phyloP scores from a whole-genome alignment of 2,329 filamentous ascomycete genomes.

The Nemania abortiva region DNA sequence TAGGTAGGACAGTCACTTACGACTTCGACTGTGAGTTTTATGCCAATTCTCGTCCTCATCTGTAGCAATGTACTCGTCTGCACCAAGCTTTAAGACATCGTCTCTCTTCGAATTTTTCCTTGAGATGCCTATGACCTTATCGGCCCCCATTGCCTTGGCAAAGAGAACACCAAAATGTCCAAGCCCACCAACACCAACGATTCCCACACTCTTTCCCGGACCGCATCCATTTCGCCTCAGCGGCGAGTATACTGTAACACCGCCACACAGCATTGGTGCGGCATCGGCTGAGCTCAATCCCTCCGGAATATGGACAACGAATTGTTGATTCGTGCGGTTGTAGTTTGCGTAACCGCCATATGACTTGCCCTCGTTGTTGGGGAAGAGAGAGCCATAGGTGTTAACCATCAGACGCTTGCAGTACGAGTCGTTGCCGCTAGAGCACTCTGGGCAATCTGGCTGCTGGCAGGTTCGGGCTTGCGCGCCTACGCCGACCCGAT shows the following conservation, averaged over 20 bases:
- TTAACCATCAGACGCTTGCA: constrained; percentile 56
- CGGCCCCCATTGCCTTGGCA: constrained; percentile 74
- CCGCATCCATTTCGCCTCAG: constrained; percentile 73
- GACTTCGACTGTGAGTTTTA: constrained; percentile 60
- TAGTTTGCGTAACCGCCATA: constrained; percentile 66
- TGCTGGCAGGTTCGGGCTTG: constrained; percentile 67
- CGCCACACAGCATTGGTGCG: constrained; percentile 77
- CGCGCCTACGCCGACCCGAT: constrained; percentile 63
- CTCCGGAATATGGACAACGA: constrained; percentile 62
- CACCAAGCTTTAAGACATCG: constrained; percentile 69
- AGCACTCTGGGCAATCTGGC: constrained; percentile 58
- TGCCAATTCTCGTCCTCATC: constrained; percentile 67
- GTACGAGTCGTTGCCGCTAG: constrained; percentile 57
- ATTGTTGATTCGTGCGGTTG: constrained; percentile 56
- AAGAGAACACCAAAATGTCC: constrained; percentile 77
- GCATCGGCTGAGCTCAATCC: constrained; percentile 55
- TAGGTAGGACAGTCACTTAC: constrained; percentile 21
- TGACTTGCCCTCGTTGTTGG: constrained; percentile 65
- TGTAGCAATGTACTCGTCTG: constrained; percentile 61
- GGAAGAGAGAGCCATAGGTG: constrained; percentile 67
- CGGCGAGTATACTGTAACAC: constrained; percentile 75
- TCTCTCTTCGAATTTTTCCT: constrained; percentile 64
- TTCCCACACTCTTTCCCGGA: constrained; percentile 75
- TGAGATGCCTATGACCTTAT: constrained; percentile 71
- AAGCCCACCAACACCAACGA: constrained; percentile 76